Percentiles rank a stretch among this genome's conserved stretches.
phyloP scores from a whole-genome alignment of 768 basidiomycete genomes.

The Hydnum rufescens region DNA sequence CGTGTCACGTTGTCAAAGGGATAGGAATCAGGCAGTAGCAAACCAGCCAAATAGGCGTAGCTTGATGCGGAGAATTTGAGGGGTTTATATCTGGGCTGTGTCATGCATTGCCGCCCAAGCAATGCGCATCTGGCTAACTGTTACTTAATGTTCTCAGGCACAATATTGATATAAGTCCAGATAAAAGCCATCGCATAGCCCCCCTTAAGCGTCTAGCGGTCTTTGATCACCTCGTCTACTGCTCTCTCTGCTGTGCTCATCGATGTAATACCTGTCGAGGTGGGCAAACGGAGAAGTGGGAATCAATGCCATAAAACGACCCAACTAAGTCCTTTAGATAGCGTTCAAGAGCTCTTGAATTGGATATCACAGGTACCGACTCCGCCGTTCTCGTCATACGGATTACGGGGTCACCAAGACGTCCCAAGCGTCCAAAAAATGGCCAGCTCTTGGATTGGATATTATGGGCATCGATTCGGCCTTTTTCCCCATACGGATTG shows the following conservation, averaged over 20 bases:
- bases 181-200: slow-evolving; percentile 99
- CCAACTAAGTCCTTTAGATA: slow-evolving; percentile 95
- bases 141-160: too few species aligned
- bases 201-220: slow-evolving; percentile 95
- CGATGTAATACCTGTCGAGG: slow-evolving; percentile 81
- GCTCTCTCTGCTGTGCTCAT: slow-evolving; percentile 98
- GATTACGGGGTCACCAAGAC: slow-evolving; percentile 33
- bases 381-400: too few species aligned
- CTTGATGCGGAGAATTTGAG: too few species aligned
- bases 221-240: slow-evolving; percentile 74
- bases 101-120: too few species aligned
- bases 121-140: too few species aligned
- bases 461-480: slow-evolving; percentile 71
- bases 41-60: too few species aligned
- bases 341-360: too few species aligned
- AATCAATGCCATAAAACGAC: slow-evolving; percentile 99
- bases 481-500: slow-evolving; percentile 90
- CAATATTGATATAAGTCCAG: too few species aligned
- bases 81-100: too few species aligned
- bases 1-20: too few species aligned
- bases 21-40: too few species aligned
- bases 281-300: slow-evolving; percentile 87
- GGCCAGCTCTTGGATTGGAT: slow-evolving; percentile 79
- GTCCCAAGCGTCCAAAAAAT: slow-evolving; percentile 85
- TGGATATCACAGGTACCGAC: too few species aligned